Base-by-base conservation (phyloP, 208 protist genomes). In the Herpetomonas samuelpessoai region DNA sequence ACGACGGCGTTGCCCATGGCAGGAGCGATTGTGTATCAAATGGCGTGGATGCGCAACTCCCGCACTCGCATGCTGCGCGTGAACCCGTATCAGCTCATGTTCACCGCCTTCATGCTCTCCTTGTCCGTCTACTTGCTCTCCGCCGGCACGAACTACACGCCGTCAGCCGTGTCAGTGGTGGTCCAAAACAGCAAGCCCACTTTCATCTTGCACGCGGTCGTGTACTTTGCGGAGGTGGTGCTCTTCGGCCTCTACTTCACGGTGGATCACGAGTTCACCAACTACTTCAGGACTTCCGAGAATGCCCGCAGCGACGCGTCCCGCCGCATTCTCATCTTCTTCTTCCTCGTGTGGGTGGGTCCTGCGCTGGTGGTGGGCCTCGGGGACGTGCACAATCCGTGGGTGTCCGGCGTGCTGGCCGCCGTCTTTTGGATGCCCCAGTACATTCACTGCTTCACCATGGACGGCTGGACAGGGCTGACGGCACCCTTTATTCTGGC, bases 391-490 rank as follows among this genome's bases (percentile, higher is more conserved):
- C 55, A 47, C 41, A 29, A 10, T 7, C 1, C 45, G 19, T 50
- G 28, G 9, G 38, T 67, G 38, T 19, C 56, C 24, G 46, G 14
- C 30, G 14, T 56, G 24, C 3, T 52, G 9, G 26, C 29, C 2
- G 16, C 24, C 18, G 12, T 55, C 4, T 68, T 59, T 44, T 74
- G 68, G 63, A 7, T 58, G 21, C 68, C 68, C 51, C 68, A 74
- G 57, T 44, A 51, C 29, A 12, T 41, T 38, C 53, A 57, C 49
- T 39, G 22, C 28, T 22, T 65, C 26, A 21, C n/a, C 1, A 30
- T 25, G 19, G 57, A 62, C 45, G 61, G 62, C 25, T 54, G 53
- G 50, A 58, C 30, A 1, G 68, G 68, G 1, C 26, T 74, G 16
- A 60, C 55, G 49, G 56, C 35, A 24, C 68, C 44, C 18, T 64